These are phyloP conservation scores for Lasiosphaeris hirsuta DNA, from an alignment of 495 filamentous ascomycete species.

Conservation along the genomic window DNA sequence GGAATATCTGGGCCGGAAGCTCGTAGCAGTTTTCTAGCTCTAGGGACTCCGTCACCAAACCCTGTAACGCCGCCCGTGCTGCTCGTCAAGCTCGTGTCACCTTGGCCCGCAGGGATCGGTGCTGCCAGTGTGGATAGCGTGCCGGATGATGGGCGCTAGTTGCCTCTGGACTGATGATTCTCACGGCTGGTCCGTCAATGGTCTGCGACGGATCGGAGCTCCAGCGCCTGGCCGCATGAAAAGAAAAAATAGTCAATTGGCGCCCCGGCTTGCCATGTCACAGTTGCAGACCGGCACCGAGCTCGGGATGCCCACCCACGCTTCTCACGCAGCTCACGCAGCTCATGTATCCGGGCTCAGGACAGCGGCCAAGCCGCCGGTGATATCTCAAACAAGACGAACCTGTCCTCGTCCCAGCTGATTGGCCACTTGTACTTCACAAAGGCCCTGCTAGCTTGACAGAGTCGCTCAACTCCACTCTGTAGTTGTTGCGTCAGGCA, in stretches of 20 bases:
- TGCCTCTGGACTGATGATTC: background rate
- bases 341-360: background rate
- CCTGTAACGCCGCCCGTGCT: too few relatives aligned
- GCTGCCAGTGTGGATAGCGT: too few relatives aligned
- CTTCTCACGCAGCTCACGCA: background rate
- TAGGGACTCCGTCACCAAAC: too few relatives aligned
- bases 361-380: conserved; percentile 1
- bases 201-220: conserved; percentile 1
- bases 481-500: conserved; percentile 9
- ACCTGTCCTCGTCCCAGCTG: background rate
- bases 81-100: too few relatives aligned
- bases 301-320: background rate
- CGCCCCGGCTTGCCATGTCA: background rate
- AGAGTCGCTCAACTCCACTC: conserved; percentile 3
- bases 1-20: too few relatives aligned
- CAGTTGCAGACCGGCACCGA: background rate
- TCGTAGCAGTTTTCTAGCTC: too few relatives aligned
- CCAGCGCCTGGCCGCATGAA: background rate
- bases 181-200: background rate
- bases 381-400: conserved; percentile 6
- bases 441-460: conserved; percentile 1
- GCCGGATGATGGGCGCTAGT: background rate
- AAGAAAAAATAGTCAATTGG: background rate
- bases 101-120: too few relatives aligned
- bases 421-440: conserved; percentile 3